phyloP scores from a whole-genome alignment of 164 flowering plant species.

The Magnolia sinica region DNA sequence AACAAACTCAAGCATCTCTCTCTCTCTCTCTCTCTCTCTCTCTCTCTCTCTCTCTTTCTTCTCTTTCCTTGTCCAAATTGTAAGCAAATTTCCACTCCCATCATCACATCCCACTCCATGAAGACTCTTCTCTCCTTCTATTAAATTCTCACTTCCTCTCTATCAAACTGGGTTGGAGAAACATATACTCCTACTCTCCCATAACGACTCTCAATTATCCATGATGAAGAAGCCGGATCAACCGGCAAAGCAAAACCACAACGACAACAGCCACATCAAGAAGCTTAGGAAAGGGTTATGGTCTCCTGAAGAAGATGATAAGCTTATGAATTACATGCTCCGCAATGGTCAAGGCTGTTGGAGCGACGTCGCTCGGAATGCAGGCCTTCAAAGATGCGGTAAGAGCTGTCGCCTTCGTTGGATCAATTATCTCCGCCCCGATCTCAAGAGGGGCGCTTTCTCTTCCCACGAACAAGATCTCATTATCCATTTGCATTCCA shows the following conservation, averaged over 20 bases:
- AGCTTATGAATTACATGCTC: conserved; percentile 63
- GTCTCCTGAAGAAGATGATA: conserved; percentile 81
- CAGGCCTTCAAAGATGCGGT: conserved; percentile 68
- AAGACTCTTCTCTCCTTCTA: conserved; percentile 2
- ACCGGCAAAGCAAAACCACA: conserved; percentile 22
- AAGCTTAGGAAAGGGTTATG: conserved; percentile 67
- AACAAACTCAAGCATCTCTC: conserved; percentile 30
- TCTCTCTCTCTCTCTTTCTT: conserved; percentile 13
- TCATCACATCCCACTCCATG: background rate
- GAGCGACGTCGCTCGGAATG: conserved; percentile 73
- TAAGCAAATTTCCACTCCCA: conserved; percentile 3
- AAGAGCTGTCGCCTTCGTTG: conserved; percentile 82
- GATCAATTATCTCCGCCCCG: conserved; percentile 71
- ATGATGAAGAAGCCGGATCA: conserved; percentile 48
- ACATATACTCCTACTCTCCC: background rate
- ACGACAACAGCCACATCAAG: conserved; percentile 1
- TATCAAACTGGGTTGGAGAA: conserved; percentile 9
- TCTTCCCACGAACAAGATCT: conserved; percentile 67
- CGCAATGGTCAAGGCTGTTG: conserved; percentile 73
- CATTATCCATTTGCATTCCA: conserved; percentile 58
- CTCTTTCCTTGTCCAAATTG: conserved; percentile 15
- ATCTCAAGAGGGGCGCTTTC: conserved; percentile 68
- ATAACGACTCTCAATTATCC: background rate
- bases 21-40: conserved; percentile 11
- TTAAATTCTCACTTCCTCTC: background rate